Evolutionary conservation across 192 early-diverging fungal species (phyloP).

Genomic region (Rhizophagus sp.): DNA sequence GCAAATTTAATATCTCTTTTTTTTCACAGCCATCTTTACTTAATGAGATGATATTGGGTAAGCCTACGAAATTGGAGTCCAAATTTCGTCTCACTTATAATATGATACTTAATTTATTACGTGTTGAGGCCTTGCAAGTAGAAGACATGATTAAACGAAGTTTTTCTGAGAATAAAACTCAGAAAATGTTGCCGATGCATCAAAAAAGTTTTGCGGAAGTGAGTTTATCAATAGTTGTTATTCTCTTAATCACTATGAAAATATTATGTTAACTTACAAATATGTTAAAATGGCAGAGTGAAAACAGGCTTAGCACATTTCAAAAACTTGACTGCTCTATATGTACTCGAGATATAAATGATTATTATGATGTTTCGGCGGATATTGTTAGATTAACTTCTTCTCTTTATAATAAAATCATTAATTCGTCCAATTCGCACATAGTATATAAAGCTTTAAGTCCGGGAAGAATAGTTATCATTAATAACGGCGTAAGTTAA

Average conservation of each 20-base stretch:
- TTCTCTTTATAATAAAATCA: constrained; percentile 57
- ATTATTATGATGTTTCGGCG: constrained; percentile 69
- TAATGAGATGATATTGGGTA: constrained; percentile 82
- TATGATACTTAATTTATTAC: constrained; percentile 96
- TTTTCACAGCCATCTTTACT: constrained; percentile 48
- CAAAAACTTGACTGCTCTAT: constrained; percentile 77
- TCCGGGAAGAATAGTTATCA: constrained; percentile 74
- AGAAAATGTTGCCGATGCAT: constrained; percentile 85
- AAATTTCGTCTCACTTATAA: constrained; percentile 98
- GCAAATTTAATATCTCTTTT: not conserved
- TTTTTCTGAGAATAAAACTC: constrained; percentile 90
- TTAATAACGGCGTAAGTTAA: constrained; percentile 62
- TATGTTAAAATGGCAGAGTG: constrained; percentile 41
- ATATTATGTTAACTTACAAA: not conserved
- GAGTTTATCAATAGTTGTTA: not conserved
- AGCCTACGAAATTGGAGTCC: constrained; percentile 86
- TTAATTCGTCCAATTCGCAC: constrained; percentile 51
- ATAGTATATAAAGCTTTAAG: constrained; percentile 55
- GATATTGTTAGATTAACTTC: constrained; percentile 55
- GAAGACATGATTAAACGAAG: constrained; percentile 99
- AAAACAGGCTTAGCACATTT: constrained; percentile 59
- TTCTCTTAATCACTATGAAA: not conserved
- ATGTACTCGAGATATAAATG: constrained; percentile 73
- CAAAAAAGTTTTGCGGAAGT: constrained; percentile 69
- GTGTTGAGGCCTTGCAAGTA: constrained; percentile 91